Conservation (phyloP, 495 filamentous ascomycete genomes). For the Xylaria cubensis region DNA sequence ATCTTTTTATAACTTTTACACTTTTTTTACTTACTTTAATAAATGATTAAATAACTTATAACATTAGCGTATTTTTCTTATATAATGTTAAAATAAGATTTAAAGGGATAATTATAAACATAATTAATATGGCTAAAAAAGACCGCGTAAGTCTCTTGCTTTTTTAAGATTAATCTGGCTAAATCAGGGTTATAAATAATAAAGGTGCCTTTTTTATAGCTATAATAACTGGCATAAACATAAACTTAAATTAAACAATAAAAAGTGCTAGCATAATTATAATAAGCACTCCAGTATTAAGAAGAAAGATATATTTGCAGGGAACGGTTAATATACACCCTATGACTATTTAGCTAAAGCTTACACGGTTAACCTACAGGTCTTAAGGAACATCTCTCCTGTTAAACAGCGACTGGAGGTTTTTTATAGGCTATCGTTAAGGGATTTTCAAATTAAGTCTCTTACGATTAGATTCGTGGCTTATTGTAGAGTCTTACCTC, state of each 20-base stretch:
- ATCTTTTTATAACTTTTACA: no score
- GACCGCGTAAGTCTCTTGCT: slow-evolving; percentile 10
- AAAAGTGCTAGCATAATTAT: neutral
- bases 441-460: slow-evolving; percentile 20
- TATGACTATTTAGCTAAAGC: slow-evolving; percentile 20
- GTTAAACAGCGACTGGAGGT: slow-evolving; percentile 7
- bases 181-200: slow-evolving; percentile 1
- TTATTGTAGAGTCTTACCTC: neutral
- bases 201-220: neutral
- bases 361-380: neutral
- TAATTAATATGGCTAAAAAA: neutral
- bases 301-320: slow-evolving; percentile 10
- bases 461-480: neutral
- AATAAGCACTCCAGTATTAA: neutral
- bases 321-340: slow-evolving; percentile 18
- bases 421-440: slow-evolving; percentile 22
- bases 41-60: no score
- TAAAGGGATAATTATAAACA: slow-evolving; percentile 12
- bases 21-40: no score
- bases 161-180: slow-evolving; percentile 2
- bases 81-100: no score
- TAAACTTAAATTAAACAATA: slow-evolving; percentile 3
- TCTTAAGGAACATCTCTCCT: neutral
- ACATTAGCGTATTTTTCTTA: no score
- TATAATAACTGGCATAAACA: slow-evolving; percentile 7